Evolutionary conservation across 2,329 filamentous ascomycete genomes (phyloP).

Genomic region (Coniochaeta pulveracea): DNA sequence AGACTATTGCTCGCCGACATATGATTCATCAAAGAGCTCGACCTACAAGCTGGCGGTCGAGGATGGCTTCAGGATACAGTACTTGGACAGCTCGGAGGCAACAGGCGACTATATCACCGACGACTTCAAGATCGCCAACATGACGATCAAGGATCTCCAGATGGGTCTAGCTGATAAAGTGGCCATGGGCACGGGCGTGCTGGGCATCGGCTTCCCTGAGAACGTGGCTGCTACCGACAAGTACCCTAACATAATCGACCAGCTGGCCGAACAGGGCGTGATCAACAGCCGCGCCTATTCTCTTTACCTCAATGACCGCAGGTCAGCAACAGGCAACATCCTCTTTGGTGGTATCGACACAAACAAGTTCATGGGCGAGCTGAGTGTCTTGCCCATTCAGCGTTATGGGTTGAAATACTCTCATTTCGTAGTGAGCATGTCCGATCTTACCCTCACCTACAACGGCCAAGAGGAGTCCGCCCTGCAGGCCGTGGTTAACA

Average conservation of each 20-base stretch:
- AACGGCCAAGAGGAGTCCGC: background rate
- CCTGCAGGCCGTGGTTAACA: constrained; percentile 9
- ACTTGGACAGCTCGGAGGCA: constrained; percentile 45
- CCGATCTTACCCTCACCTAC: constrained; percentile 24
- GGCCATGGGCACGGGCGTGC: constrained; percentile 40
- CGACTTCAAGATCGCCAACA: constrained; percentile 37
- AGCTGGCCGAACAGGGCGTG: constrained; percentile 48
- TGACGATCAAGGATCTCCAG: constrained; percentile 37
- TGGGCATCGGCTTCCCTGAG: constrained; percentile 46
- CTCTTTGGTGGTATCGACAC: constrained; percentile 62
- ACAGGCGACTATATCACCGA: constrained; percentile 47
- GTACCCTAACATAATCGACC: constrained; percentile 51
- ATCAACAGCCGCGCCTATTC: constrained; percentile 58
- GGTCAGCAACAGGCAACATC: constrained; percentile 48
- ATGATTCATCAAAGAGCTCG: constrained; percentile 32
- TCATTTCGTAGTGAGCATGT: constrained; percentile 27
- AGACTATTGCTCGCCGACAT: constrained; percentile 26
- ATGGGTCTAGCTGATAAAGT: constrained; percentile 41
- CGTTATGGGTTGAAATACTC: constrained; percentile 23
- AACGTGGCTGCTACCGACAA: constrained; percentile 30
- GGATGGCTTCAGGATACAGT: constrained; percentile 45
- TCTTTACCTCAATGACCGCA: constrained; percentile 46
- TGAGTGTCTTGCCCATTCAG: constrained; percentile 44
- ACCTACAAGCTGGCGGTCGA: constrained; percentile 31
- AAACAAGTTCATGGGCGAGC: constrained; percentile 48